Percentiles rank a stretch among this genome's conserved stretches.
Conservation (phyloP, 73 alveolate genomes). For the Symbiodinium natans region DNA sequence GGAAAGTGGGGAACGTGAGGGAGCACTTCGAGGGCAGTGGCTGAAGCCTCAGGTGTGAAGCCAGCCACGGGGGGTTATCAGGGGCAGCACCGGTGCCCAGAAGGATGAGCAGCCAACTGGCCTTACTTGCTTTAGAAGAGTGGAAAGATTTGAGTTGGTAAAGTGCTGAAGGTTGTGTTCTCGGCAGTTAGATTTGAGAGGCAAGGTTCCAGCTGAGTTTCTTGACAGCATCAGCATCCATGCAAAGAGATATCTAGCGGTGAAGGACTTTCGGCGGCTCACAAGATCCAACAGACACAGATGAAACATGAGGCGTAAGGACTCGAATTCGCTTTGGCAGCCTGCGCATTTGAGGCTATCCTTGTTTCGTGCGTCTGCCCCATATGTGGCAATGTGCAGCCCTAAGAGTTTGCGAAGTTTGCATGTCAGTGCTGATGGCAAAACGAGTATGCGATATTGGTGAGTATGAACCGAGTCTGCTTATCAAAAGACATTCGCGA, state of each 20-base stretch:
- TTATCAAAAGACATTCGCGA: not conserved
- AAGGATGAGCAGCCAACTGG: not conserved
- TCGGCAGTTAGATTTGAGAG: too few species aligned
- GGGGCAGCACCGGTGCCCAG: too few species aligned
- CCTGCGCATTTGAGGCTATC: slow-evolving; percentile 14
- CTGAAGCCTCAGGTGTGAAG: not conserved
- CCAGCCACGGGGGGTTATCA: too few species aligned
- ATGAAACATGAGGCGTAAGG: slow-evolving; percentile 36
- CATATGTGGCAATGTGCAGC: slow-evolving; percentile 72
- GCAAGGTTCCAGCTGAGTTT: not conserved
- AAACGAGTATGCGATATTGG: not conserved
- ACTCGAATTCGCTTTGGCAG: not conserved
- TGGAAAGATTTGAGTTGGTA: too few species aligned
- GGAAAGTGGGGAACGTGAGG: slow-evolving; percentile 3
- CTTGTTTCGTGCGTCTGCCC: slow-evolving; percentile 75
- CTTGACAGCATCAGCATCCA: not conserved
- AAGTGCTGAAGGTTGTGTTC: too few species aligned
- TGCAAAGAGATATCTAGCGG: not conserved
- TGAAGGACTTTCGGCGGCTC: not conserved
- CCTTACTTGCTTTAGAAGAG: too few species aligned
- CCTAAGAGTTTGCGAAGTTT: not conserved
- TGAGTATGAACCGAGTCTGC: not conserved
- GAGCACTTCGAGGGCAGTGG: slow-evolving; percentile 8
- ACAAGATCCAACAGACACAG: slow-evolving; percentile 19
- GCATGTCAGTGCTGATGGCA: not conserved